Percentiles rank a stretch among this genome's conserved stretches.
These are phyloP conservation scores for Thozetella sp. DNA, from an alignment of 495 filamentous ascomycete species.

Conservation along the genomic window DNA sequence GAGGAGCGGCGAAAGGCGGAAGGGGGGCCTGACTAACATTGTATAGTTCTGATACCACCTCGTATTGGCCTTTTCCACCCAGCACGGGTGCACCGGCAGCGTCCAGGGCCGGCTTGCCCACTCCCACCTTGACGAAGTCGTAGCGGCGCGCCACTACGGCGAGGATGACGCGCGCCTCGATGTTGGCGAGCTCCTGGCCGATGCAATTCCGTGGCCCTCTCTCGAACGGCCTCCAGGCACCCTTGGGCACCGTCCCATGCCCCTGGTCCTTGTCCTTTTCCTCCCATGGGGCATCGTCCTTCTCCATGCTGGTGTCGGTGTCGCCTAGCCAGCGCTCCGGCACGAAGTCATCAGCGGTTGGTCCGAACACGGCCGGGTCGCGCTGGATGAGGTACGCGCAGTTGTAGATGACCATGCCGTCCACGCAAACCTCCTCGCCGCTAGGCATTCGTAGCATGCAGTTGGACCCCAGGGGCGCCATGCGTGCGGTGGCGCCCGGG, in stretches of 20 bases:
- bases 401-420: conserved; percentile 54
- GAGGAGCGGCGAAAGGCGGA: conserved; percentile 1
- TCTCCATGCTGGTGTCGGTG: conserved; percentile 15
- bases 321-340: conserved; percentile 66
- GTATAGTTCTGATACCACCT: conserved; percentile 41
- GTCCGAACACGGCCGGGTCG: conserved; percentile 58
- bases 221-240: conserved; percentile 58
- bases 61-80: conserved; percentile 39
- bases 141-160: conserved; percentile 37
- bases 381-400: conserved; percentile 55
- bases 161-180: conserved; percentile 36
- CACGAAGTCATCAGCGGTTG: conserved; percentile 57
- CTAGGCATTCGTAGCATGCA: conserved; percentile 40
- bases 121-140: conserved; percentile 45
- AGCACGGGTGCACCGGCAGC: conserved; percentile 30
- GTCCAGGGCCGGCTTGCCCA: conserved; percentile 34
- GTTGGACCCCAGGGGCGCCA: conserved; percentile 22
- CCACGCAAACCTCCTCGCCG: conserved; percentile 59
- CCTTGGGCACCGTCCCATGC: conserved; percentile 21
- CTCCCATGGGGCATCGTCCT: conserved; percentile 12
- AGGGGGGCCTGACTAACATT: conserved; percentile 38
- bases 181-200: conserved; percentile 56
- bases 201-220: conserved; percentile 58
- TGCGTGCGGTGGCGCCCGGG: conserved; percentile 37
- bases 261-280: conserved; percentile 20